Percentiles rank a stretch among this genome's conserved stretches.
Conservation (phyloP, 1,139 yeast species). For the Debaryomycetaceae sp. region DNA sequence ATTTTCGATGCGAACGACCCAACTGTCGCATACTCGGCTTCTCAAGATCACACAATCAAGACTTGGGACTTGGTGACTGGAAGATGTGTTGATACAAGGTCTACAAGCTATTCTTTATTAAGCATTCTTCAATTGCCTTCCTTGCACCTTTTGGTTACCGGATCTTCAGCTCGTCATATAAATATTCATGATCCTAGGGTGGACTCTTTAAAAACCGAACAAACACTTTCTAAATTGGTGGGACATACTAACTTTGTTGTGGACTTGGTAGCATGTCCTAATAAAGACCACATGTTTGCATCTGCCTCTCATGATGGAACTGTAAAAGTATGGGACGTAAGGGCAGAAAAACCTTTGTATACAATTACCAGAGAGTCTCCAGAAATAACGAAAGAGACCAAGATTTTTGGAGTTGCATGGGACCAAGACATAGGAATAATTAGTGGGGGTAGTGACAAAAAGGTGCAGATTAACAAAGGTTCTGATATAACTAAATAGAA, state of each 20-base stretch:
- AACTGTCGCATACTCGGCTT: constrained; percentile 87
- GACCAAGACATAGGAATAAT: constrained; percentile 73
- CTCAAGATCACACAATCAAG: constrained; percentile 91
- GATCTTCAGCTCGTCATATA: constrained; percentile 95
- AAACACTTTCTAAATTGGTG: constrained; percentile 58
- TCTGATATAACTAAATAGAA: constrained; percentile 31
- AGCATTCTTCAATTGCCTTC: constrained; percentile 68
- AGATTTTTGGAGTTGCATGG: constrained; percentile 90
- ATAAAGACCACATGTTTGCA: constrained; percentile 74
- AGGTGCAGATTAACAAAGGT: constrained; percentile 78
- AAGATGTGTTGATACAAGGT: constrained; percentile 79
- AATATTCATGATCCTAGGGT: constrained; percentile 87
- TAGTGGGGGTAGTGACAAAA: constrained; percentile 93
- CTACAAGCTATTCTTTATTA: constrained; percentile 82
- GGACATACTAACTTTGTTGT: constrained; percentile 95
- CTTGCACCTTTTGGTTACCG: constrained; percentile 74
- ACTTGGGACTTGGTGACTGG: constrained; percentile 95
- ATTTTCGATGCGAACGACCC: constrained; percentile 68
- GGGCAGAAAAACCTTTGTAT: constrained; percentile 82
- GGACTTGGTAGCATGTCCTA: constrained; percentile 68
- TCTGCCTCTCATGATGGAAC: constrained; percentile 96
- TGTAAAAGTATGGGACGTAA: constrained; percentile 91
- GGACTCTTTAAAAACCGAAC: constrained; percentile 32
- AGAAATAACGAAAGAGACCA: constrained; percentile 40
- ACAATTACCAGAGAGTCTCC: constrained; percentile 71